Evolutionary conservation across 371 early-diverging fungal species (phyloP).

Genomic region (Mortierella sp.): DNA sequence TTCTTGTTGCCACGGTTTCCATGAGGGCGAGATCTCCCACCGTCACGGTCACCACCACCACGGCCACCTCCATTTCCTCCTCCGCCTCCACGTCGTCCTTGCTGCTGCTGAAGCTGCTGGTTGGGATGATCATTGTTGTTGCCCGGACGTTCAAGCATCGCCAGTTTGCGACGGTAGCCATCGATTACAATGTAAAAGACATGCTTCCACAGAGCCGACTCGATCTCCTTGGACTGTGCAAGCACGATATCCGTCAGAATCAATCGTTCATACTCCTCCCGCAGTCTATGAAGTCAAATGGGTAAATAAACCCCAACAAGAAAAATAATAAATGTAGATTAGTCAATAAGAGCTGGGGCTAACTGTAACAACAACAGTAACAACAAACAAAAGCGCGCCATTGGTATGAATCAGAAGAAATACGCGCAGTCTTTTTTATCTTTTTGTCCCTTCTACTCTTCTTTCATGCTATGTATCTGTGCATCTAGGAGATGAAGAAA

Average conservation of each 20-base stretch:
- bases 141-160: slow-evolving; percentile 45
- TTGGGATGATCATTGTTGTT: slow-evolving; percentile 6
- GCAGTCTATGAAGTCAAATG: too few relatives aligned
- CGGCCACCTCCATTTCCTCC: slow-evolving; percentile 25
- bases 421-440: not conserved
- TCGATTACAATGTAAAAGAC: slow-evolving; percentile 69
- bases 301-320: not conserved
- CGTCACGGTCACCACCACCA: slow-evolving; percentile 25
- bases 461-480: not conserved
- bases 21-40: slow-evolving; percentile 37
- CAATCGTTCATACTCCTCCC: slow-evolving; percentile 59
- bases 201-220: slow-evolving; percentile 66
- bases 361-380: too few relatives aligned
- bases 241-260: slow-evolving; percentile 57
- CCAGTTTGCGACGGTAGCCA: slow-evolving; percentile 63
- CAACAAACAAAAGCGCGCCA: slow-evolving; percentile 1
- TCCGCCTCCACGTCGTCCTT: slow-evolving; percentile 10
- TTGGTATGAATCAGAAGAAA: slow-evolving; percentile 24
- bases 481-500: not conserved
- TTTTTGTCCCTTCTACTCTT: not conserved
- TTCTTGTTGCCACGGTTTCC: slow-evolving; percentile 42
- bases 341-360: too few relatives aligned
- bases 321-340: not conserved
- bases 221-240: slow-evolving; percentile 64
- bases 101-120: slow-evolving; percentile 17